phyloP scores from a whole-genome alignment of 257 asterid genomes.

The Cynanchum wilfordii region DNA sequence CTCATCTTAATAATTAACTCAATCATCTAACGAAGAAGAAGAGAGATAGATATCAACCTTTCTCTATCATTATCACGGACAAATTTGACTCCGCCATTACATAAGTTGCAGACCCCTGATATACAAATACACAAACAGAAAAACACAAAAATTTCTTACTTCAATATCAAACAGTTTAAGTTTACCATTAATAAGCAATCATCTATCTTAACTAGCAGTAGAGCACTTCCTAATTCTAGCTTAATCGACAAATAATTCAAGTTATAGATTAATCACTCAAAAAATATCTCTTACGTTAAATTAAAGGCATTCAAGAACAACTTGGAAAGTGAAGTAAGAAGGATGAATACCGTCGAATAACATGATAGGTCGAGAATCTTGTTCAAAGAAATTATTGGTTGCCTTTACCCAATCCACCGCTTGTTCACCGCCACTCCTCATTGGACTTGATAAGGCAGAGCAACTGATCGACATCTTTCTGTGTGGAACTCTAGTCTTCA shows the following conservation, averaged over 20 bases:
- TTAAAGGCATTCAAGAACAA: neutral
- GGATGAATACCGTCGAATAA: constrained; percentile 63
- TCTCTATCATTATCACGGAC: constrained; percentile 66
- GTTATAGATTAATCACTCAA: neutral
- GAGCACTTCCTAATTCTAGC: neutral
- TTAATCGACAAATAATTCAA: neutral
- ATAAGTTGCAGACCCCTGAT: constrained; percentile 81
- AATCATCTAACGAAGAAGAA: neutral
- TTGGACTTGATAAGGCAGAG: constrained; percentile 44
- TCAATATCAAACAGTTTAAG: neutral
- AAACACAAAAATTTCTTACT: neutral
- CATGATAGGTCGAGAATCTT: constrained; percentile 90
- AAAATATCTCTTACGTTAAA: neutral
- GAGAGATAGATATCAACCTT: constrained; percentile 39
- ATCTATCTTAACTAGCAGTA: neutral
- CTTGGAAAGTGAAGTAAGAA: neutral
- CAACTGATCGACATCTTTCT: constrained; percentile 17
- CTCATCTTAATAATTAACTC: neutral
- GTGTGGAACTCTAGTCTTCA: constrained; percentile 27
- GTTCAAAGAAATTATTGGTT: constrained; percentile 60
- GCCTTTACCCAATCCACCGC: constrained; percentile 63
- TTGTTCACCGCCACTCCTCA: constrained; percentile 24
- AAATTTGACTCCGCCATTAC: constrained; percentile 85
- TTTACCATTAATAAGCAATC: constrained; percentile 1
- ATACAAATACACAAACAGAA: constrained; percentile 12